Conservation (phyloP, 352 stramenopile genomes). For the Phytophthora quininea region DNA sequence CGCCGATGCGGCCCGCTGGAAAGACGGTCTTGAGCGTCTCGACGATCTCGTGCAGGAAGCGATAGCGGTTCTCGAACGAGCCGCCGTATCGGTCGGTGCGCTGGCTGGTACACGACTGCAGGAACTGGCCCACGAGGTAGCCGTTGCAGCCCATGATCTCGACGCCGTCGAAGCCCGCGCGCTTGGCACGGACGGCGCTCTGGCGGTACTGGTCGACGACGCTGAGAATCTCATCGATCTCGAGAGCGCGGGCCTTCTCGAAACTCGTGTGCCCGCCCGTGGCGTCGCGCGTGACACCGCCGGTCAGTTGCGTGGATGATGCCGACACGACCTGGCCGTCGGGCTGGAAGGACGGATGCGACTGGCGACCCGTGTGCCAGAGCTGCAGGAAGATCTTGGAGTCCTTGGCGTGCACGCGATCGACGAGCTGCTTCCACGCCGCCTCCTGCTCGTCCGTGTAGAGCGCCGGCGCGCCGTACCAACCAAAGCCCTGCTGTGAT, state of each 20-base stretch:
- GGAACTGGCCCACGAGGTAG: constrained; percentile 79
- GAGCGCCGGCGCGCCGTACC: constrained; percentile 35
- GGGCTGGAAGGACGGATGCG: constrained; percentile 45
- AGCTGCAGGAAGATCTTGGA: constrained; percentile 72
- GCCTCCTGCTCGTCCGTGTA: constrained; percentile 35
- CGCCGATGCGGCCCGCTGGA: constrained; percentile 20
- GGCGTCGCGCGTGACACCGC: constrained; percentile 29
- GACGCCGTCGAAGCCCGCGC: constrained; percentile 88
- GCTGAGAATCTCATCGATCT: constrained; percentile 21
- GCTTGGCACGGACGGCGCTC: constrained; percentile 53
- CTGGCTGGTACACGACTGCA: constrained; percentile 49
- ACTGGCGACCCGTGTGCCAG: constrained; percentile 67
- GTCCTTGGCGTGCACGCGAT: constrained; percentile 67
- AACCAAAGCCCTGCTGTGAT: constrained; percentile 18
- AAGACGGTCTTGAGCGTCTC: constrained; percentile 36
- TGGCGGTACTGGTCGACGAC: constrained; percentile 71
- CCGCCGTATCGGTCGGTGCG: constrained; percentile 80
- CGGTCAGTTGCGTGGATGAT: constrained; percentile 7
- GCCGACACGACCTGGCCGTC: constrained; percentile 18
- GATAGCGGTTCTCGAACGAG: constrained; percentile 67
- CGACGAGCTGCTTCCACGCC: constrained; percentile 41
- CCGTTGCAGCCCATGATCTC: constrained; percentile 89
- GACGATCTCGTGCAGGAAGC: constrained; percentile 62
- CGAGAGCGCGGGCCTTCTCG: constrained; percentile 15
- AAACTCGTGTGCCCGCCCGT: constrained; percentile 14